Conservation (phyloP, 1,139 yeast species). For the Diutina rugosa region DNA sequence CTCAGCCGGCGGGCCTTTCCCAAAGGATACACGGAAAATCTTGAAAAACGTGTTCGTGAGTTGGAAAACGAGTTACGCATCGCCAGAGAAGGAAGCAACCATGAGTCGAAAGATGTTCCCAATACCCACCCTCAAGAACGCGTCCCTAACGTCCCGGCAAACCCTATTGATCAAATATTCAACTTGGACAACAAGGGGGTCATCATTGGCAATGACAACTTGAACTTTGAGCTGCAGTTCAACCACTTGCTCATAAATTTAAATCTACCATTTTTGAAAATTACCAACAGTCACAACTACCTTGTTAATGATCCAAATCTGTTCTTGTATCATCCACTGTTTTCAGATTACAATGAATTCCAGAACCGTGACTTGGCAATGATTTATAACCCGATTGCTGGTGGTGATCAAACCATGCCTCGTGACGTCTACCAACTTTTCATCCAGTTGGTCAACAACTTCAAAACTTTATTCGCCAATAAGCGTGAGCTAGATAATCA, state of each 20-base stretch:
- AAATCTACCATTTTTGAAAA: constrained; percentile 32
- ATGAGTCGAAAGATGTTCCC: not conserved
- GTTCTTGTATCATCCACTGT: constrained; percentile 31
- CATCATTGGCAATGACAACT: constrained; percentile 35
- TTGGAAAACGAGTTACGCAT: constrained; percentile 23
- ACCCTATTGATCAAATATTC: constrained; percentile 37
- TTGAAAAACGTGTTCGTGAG: constrained; percentile 47
- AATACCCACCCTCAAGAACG: not conserved
- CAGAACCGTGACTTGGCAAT: constrained; percentile 30
- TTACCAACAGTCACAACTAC: constrained; percentile 33
- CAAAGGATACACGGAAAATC: constrained; percentile 62
- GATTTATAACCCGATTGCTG: constrained; percentile 32
- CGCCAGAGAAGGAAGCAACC: not conserved
- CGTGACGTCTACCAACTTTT: constrained; percentile 31
- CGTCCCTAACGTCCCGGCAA: constrained; percentile 13
- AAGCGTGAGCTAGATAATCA: constrained; percentile 40
- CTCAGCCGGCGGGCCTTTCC: constrained; percentile 64
- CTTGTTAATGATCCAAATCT: constrained; percentile 31
- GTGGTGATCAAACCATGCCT: constrained; percentile 15
- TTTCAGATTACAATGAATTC: constrained; percentile 23
- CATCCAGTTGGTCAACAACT: constrained; percentile 32
- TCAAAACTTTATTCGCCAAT: constrained; percentile 28
- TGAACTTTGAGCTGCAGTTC: constrained; percentile 36
- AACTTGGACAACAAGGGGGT: constrained; percentile 32
- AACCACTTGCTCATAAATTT: constrained; percentile 33